Percentiles rank a stretch among this genome's conserved stretches.
Evolutionary conservation across 305 asterid species (phyloP).

Genomic region (Ilex paraguariensis): DNA sequence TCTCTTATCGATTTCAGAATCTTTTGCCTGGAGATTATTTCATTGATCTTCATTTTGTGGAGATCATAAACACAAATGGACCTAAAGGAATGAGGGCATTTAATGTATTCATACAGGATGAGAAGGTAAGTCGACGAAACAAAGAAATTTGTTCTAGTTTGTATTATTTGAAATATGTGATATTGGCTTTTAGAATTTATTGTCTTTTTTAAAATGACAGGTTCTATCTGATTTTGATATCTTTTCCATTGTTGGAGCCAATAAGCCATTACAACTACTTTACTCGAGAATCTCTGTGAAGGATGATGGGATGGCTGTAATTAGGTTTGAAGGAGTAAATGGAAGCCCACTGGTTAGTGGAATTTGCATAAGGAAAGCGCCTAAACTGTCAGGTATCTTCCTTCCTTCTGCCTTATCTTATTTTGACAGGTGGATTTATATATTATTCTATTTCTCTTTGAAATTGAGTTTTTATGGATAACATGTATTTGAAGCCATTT

Average conservation of each 20-base stretch:
- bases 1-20: conserved; percentile 53
- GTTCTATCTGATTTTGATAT: conserved; percentile 81
- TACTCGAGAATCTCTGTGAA: conserved; percentile 62
- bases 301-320: conserved; percentile 51
- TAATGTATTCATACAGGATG: conserved; percentile 78
- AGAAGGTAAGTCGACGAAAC: conserved; percentile 57
- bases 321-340: conserved; percentile 72
- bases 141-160: neutral
- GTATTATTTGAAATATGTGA: conserved; percentile 1
- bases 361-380: conserved; percentile 66
- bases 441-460: neutral
- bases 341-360: conserved; percentile 94
- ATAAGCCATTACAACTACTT: conserved; percentile 81
- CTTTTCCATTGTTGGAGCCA: conserved; percentile 86
- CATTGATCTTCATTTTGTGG: conserved; percentile 87
- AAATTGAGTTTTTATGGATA: too few species aligned
- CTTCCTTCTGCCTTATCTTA: neutral
- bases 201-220: conserved; percentile 33
- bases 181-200: conserved; percentile 12
- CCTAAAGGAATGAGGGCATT: conserved; percentile 96
- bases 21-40: conserved; percentile 68
- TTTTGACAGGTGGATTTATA: neutral
- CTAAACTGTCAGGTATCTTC: conserved; percentile 46
- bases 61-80: conserved; percentile 74
- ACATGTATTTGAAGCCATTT: too few species aligned